Conservation (phyloP, 495 filamentous ascomycete genomes). For the Corynascus novoguineensis region DNA sequence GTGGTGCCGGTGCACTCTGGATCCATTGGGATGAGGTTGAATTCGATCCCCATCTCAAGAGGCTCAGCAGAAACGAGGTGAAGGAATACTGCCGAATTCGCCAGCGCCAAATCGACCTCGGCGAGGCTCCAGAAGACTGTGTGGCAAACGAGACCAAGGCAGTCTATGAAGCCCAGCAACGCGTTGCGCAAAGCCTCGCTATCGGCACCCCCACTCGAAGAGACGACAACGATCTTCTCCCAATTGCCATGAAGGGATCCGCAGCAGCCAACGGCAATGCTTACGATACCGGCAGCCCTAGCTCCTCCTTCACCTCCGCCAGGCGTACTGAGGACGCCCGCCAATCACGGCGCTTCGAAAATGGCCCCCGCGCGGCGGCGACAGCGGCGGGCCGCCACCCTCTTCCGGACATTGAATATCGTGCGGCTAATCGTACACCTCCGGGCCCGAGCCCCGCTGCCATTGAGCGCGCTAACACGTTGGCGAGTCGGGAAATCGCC, state of each 20-base stretch:
- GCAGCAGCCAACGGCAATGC: constrained; percentile 9
- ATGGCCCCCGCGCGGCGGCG: constrained; percentile 8
- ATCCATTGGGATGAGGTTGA: constrained; percentile 51
- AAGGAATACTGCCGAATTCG: constrained; percentile 52
- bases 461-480: constrained; percentile 36
- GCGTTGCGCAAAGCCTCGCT: constrained; percentile 29
- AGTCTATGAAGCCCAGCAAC: constrained; percentile 41
- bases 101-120: constrained; percentile 42
- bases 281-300: constrained; percentile 7
- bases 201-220: constrained; percentile 6
- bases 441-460: constrained; percentile 14
- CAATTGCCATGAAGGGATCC: constrained; percentile 22
- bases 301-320: constrained; percentile 9
- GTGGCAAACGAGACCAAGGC: constrained; percentile 44
- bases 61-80: constrained; percentile 42
- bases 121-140: constrained; percentile 41
- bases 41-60: constrained; percentile 42
- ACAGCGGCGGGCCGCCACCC: constrained; percentile 20
- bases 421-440: constrained; percentile 28
- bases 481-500: constrained; percentile 40
- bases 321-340: constrained; percentile 27
- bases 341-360: constrained; percentile 27
- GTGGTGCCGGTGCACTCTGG: constrained; percentile 49
- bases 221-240: constrained; percentile 8
- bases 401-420: constrained; percentile 28